These are phyloP conservation scores for Calvatia gigantea DNA, from an alignment of 768 basidiomycete genomes.

Conservation along the genomic window DNA sequence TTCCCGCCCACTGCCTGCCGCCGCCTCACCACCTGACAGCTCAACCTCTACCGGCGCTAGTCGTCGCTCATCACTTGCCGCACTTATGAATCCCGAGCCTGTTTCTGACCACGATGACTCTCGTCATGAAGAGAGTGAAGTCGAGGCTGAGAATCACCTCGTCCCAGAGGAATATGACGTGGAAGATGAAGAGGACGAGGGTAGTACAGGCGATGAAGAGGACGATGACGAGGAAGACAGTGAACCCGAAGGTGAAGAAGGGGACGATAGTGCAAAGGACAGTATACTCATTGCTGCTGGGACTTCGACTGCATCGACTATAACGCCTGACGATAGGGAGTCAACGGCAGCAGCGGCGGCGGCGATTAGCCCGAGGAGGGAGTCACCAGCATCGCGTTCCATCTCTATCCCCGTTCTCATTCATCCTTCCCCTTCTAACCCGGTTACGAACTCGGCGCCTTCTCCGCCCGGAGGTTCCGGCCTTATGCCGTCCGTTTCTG, in stretches of 20 bases:
- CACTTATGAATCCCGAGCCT: slow-evolving; percentile 12
- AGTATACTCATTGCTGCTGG: slow-evolving; percentile 11
- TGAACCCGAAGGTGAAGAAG: slow-evolving; percentile 15
- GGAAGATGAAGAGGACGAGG: slow-evolving; percentile 12
- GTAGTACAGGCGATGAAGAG: slow-evolving; percentile 10
- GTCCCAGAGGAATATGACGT: slow-evolving; percentile 18
- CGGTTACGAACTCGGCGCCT: slow-evolving; percentile 15
- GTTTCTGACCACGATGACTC: slow-evolving; percentile 4
- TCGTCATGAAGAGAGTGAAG: slow-evolving; percentile 4
- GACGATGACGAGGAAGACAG: slow-evolving; percentile 19
- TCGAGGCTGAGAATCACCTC: slow-evolving; percentile 5
- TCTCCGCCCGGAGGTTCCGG: slow-evolving; percentile 12
- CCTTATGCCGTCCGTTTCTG: slow-evolving; percentile 24
- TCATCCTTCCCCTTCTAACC: slow-evolving; percentile 24
- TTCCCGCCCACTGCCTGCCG: background rate
- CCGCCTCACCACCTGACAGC: slow-evolving; percentile 4
- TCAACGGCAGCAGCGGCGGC: background rate
- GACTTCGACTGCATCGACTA: slow-evolving; percentile 12
- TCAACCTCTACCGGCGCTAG: slow-evolving; percentile 17
- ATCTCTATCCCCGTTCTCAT: slow-evolving; percentile 29
- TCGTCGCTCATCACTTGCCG: slow-evolving; percentile 18
- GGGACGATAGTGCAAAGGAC: slow-evolving; percentile 16
- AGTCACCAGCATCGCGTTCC: slow-evolving; percentile 16
- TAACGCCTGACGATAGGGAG: slow-evolving; percentile 1
- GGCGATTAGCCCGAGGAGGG: background rate